Base-by-base conservation (phyloP, 2,329 filamentous ascomycete species). In the Colletotrichum sp. region DNA sequence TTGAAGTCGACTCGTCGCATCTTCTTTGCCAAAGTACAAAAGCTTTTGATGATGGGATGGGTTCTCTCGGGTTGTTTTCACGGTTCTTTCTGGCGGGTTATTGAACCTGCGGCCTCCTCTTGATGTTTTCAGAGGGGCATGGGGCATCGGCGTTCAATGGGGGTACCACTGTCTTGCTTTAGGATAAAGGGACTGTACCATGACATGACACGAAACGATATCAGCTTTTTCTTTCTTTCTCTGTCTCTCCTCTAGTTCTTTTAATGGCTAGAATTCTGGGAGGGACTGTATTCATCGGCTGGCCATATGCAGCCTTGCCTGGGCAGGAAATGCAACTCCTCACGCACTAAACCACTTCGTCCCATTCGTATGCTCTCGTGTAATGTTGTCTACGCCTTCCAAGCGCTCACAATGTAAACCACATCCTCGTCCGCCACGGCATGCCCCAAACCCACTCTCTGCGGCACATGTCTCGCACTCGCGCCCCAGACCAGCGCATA, bases 401-500 rank as follows among this genome's bases (percentile, higher is more conserved):
- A 93, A 58, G 87, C 91, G 79, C 89, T 93, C 69, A 92, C 89
- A 81, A 94, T 93, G 80, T 92, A 93, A 66, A 93, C 92, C 21
- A 93, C 92, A 81, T 93, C 92, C 83, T 93, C 92, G 78, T 94
- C 92, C 3, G 89, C 86, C 60, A 99, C 96, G 15, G 91, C 81
- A 88, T 99, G 97, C 8, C 91, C 89, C 81, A 99, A 85, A 2
- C 97, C 97, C 48, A 98, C 96, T 77, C 97, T 89, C 88, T 99
- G 97, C 43, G 97, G 97, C 43, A 98, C 90, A 88, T 99, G 97
- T 81, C 95, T 93, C 43, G 97, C 97, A 85, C 96, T 98, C 21
- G 96, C 96, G 6, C 97, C 97, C 97, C 97, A 99, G 0, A 99
- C 97, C 79, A 98, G 87, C 5, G 97, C 97, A 87, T 98, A 98